Base-by-base conservation (phyloP, 106 monocot genomes). In the Chionographis japonica region DNA sequence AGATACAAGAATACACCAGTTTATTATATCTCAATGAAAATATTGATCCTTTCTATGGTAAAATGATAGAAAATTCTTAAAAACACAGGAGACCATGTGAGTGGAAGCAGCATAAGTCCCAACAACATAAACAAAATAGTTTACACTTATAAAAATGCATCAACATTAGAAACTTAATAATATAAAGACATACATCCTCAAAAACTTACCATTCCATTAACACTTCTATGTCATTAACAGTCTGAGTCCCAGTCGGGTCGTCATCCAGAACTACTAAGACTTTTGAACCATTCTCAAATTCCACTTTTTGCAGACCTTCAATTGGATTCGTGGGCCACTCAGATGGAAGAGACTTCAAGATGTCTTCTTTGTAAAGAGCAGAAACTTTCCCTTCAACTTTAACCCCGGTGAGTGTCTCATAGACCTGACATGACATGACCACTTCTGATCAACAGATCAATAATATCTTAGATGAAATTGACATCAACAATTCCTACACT, bases 241-340 rank as follows among this genome's bases (percentile, higher is more conserved):
- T 97, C 80, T 97, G 95, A 53, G 95, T 97, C 59, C 95, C 95
- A 50, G 95, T 97, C 40, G 95, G 95, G 53, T 97, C 95, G 74
- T 97, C 95, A 77, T 97, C 95, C 65, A 97, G 77, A 52, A 97
- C 95, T 62, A 97, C 79, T 60, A 97, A 61, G 62, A 89, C 71
- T 50, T 84, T 92, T 54, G 77, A 74, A 68, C 55, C 54, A 69
- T 62, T 78, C 60, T 78, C 74, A 36, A 12, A 56, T 70, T 73
- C 58, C 50, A 72, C 8, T 60, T 52, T 41, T 56, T 74, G 73
- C 68, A 82, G 77, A 60, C 39, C 50, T 67, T 83, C 79, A 50
- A 79, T 69, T 65, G 91, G 88, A 75, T 92, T 77, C 56, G 83
- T 89, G 3, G 86, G 84, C 91, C 91, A 97, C 83, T 97, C 95